A percentile compares a stretch with the other conserved stretches of the same genome.
phyloP scores from a whole-genome alignment of 768 basidiomycete species.

The Leccinum arenicola region DNA sequence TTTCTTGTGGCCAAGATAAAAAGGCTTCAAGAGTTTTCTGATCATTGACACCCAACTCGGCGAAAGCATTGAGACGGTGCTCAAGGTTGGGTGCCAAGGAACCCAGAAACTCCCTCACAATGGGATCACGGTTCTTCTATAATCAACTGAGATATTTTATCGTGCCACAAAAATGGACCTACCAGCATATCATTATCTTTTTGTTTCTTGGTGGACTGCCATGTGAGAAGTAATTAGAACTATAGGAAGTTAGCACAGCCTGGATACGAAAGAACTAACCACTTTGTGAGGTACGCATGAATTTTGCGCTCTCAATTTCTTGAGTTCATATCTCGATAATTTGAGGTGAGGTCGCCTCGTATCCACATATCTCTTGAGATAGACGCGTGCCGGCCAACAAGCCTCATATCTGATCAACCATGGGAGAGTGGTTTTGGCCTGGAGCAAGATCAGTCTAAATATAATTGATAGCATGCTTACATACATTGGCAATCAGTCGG shows the following conservation, averaged over 20 bases:
- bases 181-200: neutral
- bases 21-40: conserved; percentile 20
- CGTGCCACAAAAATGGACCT: conserved; percentile 1
- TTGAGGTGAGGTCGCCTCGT: conserved; percentile 2
- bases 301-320: neutral
- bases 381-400: conserved; percentile 19
- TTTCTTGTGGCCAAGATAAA: conserved; percentile 20
- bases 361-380: conserved; percentile 20
- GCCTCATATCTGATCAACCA: conserved; percentile 21
- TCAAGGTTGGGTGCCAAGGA: conserved; percentile 24
- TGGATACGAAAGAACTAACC: conserved; percentile 1
- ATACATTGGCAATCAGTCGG: conserved; percentile 7
- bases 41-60: conserved; percentile 23
- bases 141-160: neutral
- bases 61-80: conserved; percentile 17
- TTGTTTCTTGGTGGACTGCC: neutral
- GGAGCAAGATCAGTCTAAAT: neutral
- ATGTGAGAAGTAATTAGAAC: neutral
- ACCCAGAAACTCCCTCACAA: conserved; percentile 16
- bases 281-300: neutral
- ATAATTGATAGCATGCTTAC: neutral
- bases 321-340: neutral
- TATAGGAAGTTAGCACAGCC: neutral
- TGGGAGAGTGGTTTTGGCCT: conserved; percentile 13
- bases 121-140: neutral